Percentiles rank a stretch among this genome's conserved stretches.
Evolutionary conservation across 2,329 filamentous ascomycete genomes (phyloP).

Genomic region (Leptographium lundbergii): DNA sequence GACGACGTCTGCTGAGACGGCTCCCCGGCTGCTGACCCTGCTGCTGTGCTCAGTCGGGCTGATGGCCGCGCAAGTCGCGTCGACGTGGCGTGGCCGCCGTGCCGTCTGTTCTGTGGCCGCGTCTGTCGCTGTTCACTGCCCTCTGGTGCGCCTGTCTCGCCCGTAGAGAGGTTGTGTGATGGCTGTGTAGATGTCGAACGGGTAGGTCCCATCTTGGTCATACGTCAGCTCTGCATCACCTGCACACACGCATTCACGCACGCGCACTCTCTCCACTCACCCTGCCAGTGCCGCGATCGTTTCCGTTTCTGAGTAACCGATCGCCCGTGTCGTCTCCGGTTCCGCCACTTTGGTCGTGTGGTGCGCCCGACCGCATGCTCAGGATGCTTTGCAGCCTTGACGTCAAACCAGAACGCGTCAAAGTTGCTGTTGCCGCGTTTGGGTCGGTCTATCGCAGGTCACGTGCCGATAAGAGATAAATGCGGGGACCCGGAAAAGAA

Average conservation of each 20-base stretch:
- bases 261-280: neutral
- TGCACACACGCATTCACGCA: too few relatives aligned
- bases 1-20: constrained; percentile 15
- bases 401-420: neutral
- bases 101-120: too few relatives aligned
- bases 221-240: too few relatives aligned
- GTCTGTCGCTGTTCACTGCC: too few relatives aligned
- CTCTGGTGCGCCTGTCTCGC: constrained; percentile 12
- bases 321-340: constrained; percentile 8
- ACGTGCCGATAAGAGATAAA: neutral
- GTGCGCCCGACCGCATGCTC: constrained; percentile 12
- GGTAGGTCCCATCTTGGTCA: constrained; percentile 15
- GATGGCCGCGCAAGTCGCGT: neutral
- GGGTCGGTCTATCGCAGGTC: neutral
- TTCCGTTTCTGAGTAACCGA: too few relatives aligned
- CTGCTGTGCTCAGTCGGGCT: neutral
- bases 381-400: neutral
- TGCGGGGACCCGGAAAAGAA: neutral
- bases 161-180: constrained; percentile 27
- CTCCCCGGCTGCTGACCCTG: neutral
- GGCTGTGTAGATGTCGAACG: constrained; percentile 18
- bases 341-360: constrained; percentile 15
- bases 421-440: neutral
- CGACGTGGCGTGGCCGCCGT: neutral
- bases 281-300: neutral